These are phyloP conservation scores for Tulasnella calospora DNA, from an alignment of 768 basidiomycete species.

Conservation along the genomic window DNA sequence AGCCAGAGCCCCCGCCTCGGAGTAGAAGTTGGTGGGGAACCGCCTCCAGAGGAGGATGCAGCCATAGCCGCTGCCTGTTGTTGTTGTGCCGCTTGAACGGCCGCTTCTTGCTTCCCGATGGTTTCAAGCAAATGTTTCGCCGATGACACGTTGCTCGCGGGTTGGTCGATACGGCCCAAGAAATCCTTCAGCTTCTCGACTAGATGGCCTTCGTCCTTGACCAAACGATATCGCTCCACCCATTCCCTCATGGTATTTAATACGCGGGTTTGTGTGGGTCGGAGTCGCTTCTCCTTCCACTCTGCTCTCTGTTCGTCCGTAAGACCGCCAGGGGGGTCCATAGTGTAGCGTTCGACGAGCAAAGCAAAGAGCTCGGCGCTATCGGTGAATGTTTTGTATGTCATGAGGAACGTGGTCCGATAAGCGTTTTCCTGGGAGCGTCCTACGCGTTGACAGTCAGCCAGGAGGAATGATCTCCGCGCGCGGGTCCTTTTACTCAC, in stretches of 20 bases:
- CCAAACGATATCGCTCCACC: conserved; percentile 56
- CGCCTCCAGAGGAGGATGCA: neutral
- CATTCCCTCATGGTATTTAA: conserved; percentile 40
- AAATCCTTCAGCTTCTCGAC: conserved; percentile 55
- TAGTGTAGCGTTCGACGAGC: conserved; percentile 59
- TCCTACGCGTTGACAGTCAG: neutral
- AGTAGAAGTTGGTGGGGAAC: neutral
- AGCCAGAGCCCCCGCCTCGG: neutral
- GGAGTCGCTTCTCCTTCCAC: conserved; percentile 61
- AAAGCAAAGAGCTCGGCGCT: conserved; percentile 63
- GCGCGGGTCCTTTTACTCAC: conserved; percentile 47
- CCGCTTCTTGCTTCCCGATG: conserved; percentile 47
- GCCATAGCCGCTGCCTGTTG: neutral
- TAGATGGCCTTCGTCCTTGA: conserved; percentile 62
- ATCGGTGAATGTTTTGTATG: conserved; percentile 74
- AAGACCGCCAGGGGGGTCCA: conserved; percentile 46
- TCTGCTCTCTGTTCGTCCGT: conserved; percentile 51
- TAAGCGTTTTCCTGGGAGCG: conserved; percentile 36
- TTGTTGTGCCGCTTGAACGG: neutral
- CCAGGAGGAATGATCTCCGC: conserved; percentile 30
- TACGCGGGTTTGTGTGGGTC: conserved; percentile 49
- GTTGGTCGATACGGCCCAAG: conserved; percentile 40
- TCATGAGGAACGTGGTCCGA: conserved; percentile 68
- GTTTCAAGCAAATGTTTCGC: conserved; percentile 50
- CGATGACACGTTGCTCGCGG: conserved; percentile 42